Evolutionary conservation across 441 rosid genomes (phyloP).

Genomic region (Gossypium schwendimanii): DNA sequence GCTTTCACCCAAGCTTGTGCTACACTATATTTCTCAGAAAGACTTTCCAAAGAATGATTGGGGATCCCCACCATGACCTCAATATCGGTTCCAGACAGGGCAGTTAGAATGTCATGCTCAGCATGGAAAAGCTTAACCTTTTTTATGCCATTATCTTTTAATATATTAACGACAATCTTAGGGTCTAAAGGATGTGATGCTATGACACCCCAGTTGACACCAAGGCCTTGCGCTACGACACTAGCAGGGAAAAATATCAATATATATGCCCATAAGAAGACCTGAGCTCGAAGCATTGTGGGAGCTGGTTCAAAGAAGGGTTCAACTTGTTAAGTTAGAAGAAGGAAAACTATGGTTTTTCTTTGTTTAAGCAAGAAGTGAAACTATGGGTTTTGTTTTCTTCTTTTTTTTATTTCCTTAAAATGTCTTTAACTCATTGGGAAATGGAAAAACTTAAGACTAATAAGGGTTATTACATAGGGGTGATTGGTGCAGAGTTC

Average conservation of each 20-base stretch:
- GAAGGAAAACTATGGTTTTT: not conserved
- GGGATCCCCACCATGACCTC: constrained; percentile 86
- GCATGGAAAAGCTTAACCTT: constrained; percentile 78
- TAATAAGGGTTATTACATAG: not conserved
- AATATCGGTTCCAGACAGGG: constrained; percentile 46
- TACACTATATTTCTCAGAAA: constrained; percentile 27
- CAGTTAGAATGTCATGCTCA: constrained; percentile 36
- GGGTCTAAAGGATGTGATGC: constrained; percentile 61
- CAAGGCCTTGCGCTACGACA: constrained; percentile 28
- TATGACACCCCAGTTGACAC: constrained; percentile 79
- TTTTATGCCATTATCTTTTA: constrained; percentile 61
- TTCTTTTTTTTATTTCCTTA: no score
- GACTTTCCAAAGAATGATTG: constrained; percentile 33
- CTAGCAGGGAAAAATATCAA: constrained; percentile 14
- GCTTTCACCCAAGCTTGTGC: constrained; percentile 76
- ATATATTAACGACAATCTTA: constrained; percentile 46
- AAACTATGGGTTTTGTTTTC: not conserved
- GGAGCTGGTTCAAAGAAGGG: not conserved
- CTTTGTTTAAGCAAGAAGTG: not conserved
- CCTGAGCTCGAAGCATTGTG: constrained; percentile 26
- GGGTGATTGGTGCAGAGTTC: not conserved
- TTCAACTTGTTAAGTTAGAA: not conserved
- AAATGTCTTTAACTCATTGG: not conserved
- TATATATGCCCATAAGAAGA: constrained; percentile 13
- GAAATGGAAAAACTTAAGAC: not conserved